phyloP scores from a whole-genome alignment of 2,329 filamentous ascomycete species.

The Colletotrichum horii region DNA sequence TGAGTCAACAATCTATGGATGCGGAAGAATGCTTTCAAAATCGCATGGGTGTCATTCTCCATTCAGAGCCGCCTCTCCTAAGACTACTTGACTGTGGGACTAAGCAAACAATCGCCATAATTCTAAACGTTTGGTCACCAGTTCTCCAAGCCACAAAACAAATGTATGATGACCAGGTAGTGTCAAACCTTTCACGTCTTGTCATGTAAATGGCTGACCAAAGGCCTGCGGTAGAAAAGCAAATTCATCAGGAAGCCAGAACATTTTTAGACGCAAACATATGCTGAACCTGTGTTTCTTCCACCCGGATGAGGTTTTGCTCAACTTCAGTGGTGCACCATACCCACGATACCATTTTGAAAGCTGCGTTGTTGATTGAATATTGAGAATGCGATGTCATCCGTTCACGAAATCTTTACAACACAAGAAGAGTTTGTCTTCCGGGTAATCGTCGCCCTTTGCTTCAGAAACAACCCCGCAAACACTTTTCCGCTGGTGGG shows the following conservation, averaged over 20 bases:
- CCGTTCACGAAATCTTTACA: not conserved
- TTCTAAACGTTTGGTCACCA: too few relatives aligned
- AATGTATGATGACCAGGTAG: not conserved
- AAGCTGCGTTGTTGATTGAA: not conserved
- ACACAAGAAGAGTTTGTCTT: not conserved
- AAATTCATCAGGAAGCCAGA: not conserved
- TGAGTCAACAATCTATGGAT: too few relatives aligned
- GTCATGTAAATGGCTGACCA: not conserved
- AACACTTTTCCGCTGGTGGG: not conserved
- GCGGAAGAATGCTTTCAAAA: too few relatives aligned
- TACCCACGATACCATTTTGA: not conserved
- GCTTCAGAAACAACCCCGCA: not conserved
- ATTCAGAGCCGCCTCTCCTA: too few relatives aligned
- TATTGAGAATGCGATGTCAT: not conserved
- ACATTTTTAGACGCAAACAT: not conserved
- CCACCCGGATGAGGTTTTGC: not conserved
- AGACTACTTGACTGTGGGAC: too few relatives aligned
- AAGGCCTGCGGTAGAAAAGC: not conserved
- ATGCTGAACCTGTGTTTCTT: not conserved
- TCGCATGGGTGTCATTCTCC: too few relatives aligned
- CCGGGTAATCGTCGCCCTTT: too few relatives aligned
- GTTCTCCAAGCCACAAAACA: too few relatives aligned
- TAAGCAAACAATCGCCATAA: too few relatives aligned
- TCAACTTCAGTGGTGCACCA: not conserved
- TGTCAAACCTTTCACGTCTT: not conserved